Percentiles rank a stretch among this genome's conserved stretches.
These are phyloP conservation scores for Symbiodinium pilosum DNA, from an alignment of 73 alveolate species.

Conservation along the genomic window DNA sequence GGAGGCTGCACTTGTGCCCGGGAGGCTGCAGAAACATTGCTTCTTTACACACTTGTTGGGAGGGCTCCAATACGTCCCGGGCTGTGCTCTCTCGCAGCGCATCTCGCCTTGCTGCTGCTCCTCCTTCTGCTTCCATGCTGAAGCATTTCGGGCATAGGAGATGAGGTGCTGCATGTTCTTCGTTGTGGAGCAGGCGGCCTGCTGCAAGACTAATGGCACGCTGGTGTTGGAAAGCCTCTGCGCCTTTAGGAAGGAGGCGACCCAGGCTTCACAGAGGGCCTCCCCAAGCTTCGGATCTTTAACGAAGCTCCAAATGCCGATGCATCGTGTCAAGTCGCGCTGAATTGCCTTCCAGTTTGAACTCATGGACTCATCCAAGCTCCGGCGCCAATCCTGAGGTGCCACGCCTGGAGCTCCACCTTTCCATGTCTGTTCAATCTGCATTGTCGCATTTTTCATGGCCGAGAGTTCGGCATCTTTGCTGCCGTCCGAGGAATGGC, in stretches of 20 bases:
- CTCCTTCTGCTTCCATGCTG: background rate
- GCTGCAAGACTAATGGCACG: background rate
- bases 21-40: background rate
- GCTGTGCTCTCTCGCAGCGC: background rate
- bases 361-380: background rate
- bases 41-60: background rate
- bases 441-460: background rate
- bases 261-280: background rate
- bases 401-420: background rate
- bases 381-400: background rate
- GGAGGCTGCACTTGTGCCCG: background rate
- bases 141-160: background rate
- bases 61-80: background rate
- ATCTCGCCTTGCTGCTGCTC: background rate
- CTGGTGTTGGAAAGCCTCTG: background rate
- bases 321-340: background rate
- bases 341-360: background rate
- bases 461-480: background rate
- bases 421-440: background rate
- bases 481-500: background rate
- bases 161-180: background rate
- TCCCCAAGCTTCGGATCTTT: background rate
- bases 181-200: conserved; percentile 2
- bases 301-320: background rate
- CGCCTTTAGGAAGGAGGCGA: background rate